Evolutionary conservation across 1,284 basidiomycete genomes (phyloP).

Genomic region (Austroboletus rostrupii): DNA sequence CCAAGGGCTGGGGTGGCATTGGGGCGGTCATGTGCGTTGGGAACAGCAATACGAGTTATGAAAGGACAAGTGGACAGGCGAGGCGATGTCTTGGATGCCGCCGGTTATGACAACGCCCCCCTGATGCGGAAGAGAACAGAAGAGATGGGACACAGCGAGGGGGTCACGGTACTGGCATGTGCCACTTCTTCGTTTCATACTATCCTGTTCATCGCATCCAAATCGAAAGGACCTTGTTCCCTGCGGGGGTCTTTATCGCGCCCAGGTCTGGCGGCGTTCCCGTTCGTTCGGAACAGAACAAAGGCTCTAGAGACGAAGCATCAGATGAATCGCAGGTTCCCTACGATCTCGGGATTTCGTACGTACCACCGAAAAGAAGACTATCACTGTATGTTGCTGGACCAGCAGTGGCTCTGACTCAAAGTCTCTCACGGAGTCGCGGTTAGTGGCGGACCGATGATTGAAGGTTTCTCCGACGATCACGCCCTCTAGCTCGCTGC

Average conservation of each 20-base stretch:
- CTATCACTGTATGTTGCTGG: not conserved
- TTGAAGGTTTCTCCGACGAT: not conserved
- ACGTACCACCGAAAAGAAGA: not conserved
- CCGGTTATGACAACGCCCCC: not conserved
- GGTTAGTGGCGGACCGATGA: not conserved
- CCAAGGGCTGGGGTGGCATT: conserved; percentile 10
- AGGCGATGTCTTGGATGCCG: not conserved
- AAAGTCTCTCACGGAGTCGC: not conserved
- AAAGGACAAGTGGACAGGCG: not conserved
- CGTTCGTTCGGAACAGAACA: conserved; percentile 10
- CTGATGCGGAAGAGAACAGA: not conserved
- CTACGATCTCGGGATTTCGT: not conserved
- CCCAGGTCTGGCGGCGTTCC: conserved; percentile 1
- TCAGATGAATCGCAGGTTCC: not conserved
- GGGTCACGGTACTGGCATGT: not conserved
- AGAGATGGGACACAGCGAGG: not conserved
- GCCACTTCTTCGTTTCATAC: conserved; percentile 5
- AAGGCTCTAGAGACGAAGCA: not conserved
- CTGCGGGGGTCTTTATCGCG: conserved; percentile 6
- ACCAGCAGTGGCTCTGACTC: not conserved
- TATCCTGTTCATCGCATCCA: conserved; percentile 10
- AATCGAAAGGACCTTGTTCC: conserved; percentile 13
- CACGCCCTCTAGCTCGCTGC: too few relatives aligned
- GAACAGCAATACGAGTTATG: not conserved
- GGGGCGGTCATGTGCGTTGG: not conserved